These are phyloP conservation scores for Fusarium chuoi DNA, from an alignment of 2,329 filamentous ascomycete species.

Conservation along the genomic window DNA sequence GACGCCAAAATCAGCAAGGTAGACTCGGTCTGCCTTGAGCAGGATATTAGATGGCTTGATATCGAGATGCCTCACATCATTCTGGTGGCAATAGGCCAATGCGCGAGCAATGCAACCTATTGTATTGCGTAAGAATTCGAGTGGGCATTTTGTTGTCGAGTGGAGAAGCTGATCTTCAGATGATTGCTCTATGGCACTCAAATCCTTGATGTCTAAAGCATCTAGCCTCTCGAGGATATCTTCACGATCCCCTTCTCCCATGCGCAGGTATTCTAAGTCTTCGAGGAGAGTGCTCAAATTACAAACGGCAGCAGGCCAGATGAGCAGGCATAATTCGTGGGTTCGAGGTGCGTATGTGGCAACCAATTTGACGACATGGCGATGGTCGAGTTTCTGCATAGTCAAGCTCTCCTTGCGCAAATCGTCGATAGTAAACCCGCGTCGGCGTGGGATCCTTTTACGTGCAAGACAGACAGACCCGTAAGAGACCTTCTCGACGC, in stretches of 20 bases:
- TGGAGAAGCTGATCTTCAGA: constrained; percentile 34
- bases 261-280: constrained; percentile 55
- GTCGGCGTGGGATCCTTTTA: constrained; percentile 54
- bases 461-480: constrained; percentile 56
- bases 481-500: constrained; percentile 57
- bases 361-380: constrained; percentile 59
- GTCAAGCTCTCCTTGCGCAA: constrained; percentile 58
- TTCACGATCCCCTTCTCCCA: constrained; percentile 52
- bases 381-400: constrained; percentile 59
- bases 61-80: constrained; percentile 58
- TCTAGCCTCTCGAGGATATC: constrained; percentile 53
- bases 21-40: constrained; percentile 56
- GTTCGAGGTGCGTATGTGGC: constrained; percentile 57
- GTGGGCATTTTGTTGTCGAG: constrained; percentile 47
- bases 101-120: constrained; percentile 59
- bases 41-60: constrained; percentile 62
- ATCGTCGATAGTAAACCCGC: constrained; percentile 52
- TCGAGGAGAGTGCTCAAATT: constrained; percentile 55
- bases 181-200: constrained; percentile 49
- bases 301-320: constrained; percentile 60
- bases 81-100: constrained; percentile 54
- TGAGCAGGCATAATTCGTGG: constrained; percentile 56
- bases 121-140: constrained; percentile 55
- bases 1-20: constrained; percentile 62
- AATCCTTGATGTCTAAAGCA: constrained; percentile 52